phyloP scores from a whole-genome alignment of 179 eudicot species.

The Carnegiea gigantea region DNA sequence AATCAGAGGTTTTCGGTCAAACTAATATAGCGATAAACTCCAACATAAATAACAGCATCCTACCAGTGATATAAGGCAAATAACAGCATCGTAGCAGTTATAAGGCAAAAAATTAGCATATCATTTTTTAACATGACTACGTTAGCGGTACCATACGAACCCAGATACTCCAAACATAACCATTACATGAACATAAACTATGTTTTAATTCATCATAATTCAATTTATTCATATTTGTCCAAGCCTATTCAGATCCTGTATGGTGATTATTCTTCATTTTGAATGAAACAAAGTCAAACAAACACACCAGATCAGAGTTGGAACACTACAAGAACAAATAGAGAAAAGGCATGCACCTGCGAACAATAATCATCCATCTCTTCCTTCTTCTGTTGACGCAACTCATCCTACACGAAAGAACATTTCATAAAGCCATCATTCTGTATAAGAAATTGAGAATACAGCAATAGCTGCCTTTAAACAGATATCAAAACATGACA shows the following conservation, averaged over 20 bases:
- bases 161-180: neutral
- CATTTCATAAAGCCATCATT: neutral
- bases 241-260: neutral
- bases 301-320: neutral
- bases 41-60: neutral
- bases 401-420: conserved; percentile 63
- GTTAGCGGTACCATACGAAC: neutral
- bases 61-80: neutral
- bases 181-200: neutral
- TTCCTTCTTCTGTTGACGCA: conserved; percentile 92
- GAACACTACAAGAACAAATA: neutral
- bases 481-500: neutral
- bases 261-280: neutral
- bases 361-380: conserved; percentile 99
- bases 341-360: conserved; percentile 45
- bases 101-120: neutral
- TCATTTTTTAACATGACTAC: neutral
- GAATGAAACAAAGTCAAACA: neutral
- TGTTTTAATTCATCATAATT: neutral
- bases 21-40: neutral
- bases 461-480: neutral
- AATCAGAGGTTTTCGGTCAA: neutral
- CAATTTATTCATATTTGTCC: neutral
- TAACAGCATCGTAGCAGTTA: neutral
- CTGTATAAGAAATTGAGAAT: neutral